These are phyloP conservation scores for Amanita thiersii DNA, from an alignment of 768 basidiomycete species.

Conservation along the genomic window DNA sequence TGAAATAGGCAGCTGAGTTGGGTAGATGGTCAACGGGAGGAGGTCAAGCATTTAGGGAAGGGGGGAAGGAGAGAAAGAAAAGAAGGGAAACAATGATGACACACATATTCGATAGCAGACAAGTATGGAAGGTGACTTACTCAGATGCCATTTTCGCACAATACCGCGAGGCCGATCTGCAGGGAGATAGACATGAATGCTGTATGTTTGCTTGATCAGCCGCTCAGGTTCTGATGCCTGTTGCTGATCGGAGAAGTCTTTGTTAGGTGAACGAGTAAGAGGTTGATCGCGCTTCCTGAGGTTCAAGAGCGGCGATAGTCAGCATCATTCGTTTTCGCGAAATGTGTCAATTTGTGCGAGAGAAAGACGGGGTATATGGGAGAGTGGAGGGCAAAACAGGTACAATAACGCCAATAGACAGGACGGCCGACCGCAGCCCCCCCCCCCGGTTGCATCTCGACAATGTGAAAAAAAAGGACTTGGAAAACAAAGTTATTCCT, in stretches of 20 bases:
- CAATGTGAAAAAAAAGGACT: background rate
- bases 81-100: no score
- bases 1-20: slow-evolving; percentile 71
- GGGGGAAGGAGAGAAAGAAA: no score
- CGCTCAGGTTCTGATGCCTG: slow-evolving; percentile 46
- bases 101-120: slow-evolving; percentile 6
- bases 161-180: slow-evolving; percentile 40
- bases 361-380: no score
- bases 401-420: no score
- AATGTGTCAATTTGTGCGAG: no score
- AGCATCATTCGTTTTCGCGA: no score
- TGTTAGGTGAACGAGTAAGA: no score
- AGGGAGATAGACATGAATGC: slow-evolving; percentile 64
- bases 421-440: background rate
- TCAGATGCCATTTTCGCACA: slow-evolving; percentile 77
- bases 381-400: background rate
- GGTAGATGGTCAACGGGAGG: slow-evolving; percentile 21
- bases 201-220: slow-evolving; percentile 80
- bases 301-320: no score
- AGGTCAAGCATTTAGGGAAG: slow-evolving; percentile 9
- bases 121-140: slow-evolving; percentile 30
- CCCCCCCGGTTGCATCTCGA: no score
- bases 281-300: no score
- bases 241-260: slow-evolving; percentile 26
- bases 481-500: slow-evolving; percentile 15